Conservation (phyloP, 2,329 filamentous ascomycete species). For the Cytospora leucostoma region DNA sequence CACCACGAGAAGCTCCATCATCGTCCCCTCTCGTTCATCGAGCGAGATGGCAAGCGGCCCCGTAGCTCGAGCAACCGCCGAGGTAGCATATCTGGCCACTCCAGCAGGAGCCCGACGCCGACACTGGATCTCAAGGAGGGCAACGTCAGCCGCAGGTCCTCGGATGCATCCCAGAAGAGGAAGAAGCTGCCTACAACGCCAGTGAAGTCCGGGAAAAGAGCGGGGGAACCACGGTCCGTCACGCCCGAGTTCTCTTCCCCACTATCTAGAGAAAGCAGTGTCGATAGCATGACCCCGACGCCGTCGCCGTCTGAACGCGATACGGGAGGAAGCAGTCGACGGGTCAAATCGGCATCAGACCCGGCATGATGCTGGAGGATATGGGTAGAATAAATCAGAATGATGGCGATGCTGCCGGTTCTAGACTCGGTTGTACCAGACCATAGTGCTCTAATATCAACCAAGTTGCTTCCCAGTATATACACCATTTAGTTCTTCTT, state of each 20-base stretch:
- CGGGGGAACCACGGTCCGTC: constrained; percentile 53
- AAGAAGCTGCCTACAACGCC: constrained; percentile 49
- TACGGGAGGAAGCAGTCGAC: constrained; percentile 3
- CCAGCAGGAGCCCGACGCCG: constrained; percentile 53
- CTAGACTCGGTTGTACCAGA: neutral
- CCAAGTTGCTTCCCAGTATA: neutral
- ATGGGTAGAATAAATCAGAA: neutral
- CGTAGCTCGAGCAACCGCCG: constrained; percentile 56
- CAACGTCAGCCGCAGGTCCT: constrained; percentile 48
- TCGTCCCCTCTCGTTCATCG: constrained; percentile 45
- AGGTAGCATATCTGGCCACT: constrained; percentile 49
- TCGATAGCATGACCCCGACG: constrained; percentile 29
- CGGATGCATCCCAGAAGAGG: constrained; percentile 51
- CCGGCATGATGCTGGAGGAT: constrained; percentile 9
- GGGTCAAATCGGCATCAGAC: constrained; percentile 21
- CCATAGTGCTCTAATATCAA: neutral
- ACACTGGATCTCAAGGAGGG: constrained; percentile 47
- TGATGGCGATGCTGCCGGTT: neutral
- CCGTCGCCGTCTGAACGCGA: neutral
- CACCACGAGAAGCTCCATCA: constrained; percentile 44
- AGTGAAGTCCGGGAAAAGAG: constrained; percentile 42
- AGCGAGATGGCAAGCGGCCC: constrained; percentile 50
- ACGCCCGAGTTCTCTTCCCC: constrained; percentile 59
- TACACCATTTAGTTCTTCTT: neutral
- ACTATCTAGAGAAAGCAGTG: constrained; percentile 50